Conservation (phyloP, 768 basidiomycete genomes). For the Crucibulum laeve region DNA sequence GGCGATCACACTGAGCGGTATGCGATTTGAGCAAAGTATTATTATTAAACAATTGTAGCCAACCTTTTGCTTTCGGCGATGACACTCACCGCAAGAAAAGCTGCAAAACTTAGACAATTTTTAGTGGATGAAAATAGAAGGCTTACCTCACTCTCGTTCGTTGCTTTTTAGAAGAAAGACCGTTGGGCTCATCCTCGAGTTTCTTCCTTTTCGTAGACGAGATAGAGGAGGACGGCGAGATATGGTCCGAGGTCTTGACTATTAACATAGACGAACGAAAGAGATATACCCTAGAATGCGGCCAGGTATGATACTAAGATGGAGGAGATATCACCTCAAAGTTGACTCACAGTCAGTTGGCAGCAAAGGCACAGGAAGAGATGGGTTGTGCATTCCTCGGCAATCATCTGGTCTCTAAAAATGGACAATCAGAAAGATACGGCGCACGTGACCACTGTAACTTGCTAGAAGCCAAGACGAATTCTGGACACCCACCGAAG, state of each 20-base stretch:
- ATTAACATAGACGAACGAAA: conserved; percentile 23
- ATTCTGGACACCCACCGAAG: too few species aligned
- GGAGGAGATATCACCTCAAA: background rate
- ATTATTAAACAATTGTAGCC: conserved; percentile 4
- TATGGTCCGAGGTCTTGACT: conserved; percentile 32
- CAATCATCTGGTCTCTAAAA: too few species aligned
- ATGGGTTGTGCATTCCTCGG: too few species aligned
- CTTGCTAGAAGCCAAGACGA: too few species aligned
- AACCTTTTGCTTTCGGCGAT: conserved; percentile 86
- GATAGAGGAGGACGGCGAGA: conserved; percentile 15
- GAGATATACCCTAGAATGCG: too few species aligned
- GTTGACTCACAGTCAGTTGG: conserved; percentile 1
- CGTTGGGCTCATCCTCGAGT: conserved; percentile 50
- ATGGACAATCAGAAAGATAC: too few species aligned
- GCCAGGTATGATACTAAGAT: background rate
- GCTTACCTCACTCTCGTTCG: conserved; percentile 73
- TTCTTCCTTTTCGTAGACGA: conserved; percentile 56
- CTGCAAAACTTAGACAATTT: conserved; percentile 28
- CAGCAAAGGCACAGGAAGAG: too few species aligned
- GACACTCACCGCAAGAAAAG: conserved; percentile 86
- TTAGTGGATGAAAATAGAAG: conserved; percentile 4
- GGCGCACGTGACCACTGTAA: too few species aligned
- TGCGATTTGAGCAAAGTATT: conserved; percentile 7
- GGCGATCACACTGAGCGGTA: conserved; percentile 68
- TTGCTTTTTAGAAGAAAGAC: conserved; percentile 55